Evolutionary conservation across 2,329 filamentous ascomycete species (phyloP).

Genomic region (Aspergillus versicolor): DNA sequence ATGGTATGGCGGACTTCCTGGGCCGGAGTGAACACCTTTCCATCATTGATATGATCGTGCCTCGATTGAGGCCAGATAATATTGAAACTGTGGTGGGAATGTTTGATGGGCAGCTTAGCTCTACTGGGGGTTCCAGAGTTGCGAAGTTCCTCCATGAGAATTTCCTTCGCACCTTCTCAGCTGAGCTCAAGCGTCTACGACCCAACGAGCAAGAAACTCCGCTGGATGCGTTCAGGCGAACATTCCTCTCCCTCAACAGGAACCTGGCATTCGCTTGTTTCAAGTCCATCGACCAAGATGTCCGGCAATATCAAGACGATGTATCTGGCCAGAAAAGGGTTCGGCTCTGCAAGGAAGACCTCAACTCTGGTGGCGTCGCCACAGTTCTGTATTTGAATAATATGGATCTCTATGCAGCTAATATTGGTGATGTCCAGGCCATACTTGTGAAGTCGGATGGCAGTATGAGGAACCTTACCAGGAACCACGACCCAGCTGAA

Average conservation of each 20-base stretch:
- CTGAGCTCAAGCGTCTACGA: conserved; percentile 75
- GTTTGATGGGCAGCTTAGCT: conserved; percentile 90
- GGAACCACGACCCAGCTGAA: conserved; percentile 91
- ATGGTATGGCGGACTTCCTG: conserved; percentile 95
- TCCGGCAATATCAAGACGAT: conserved; percentile 62
- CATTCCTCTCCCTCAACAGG: conserved; percentile 89
- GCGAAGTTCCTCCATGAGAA: conserved; percentile 97
- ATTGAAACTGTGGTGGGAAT: conserved; percentile 89
- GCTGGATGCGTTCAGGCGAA: conserved; percentile 76
- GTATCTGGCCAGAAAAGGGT: conserved; percentile 63
- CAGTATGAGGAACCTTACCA: conserved; percentile 76
- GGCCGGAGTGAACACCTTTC: conserved; percentile 93
- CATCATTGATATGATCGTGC: conserved; percentile 92
- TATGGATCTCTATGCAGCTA: conserved; percentile 89
- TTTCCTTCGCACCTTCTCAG: conserved; percentile 79
- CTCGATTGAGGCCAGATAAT: conserved; percentile 84
- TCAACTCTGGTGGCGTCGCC: conserved; percentile 85
- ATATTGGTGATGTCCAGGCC: conserved; percentile 94
- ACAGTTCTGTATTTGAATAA: conserved; percentile 87
- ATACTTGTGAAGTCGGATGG: conserved; percentile 90
- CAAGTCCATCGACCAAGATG: conserved; percentile 70
- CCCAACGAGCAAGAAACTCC: conserved; percentile 69
- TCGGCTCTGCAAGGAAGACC: conserved; percentile 81
- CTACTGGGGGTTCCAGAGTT: conserved; percentile 88
- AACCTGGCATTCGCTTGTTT: conserved; percentile 84